Conservation (phyloP, 306 rosid species). For the Bauhinia variegata region DNA sequence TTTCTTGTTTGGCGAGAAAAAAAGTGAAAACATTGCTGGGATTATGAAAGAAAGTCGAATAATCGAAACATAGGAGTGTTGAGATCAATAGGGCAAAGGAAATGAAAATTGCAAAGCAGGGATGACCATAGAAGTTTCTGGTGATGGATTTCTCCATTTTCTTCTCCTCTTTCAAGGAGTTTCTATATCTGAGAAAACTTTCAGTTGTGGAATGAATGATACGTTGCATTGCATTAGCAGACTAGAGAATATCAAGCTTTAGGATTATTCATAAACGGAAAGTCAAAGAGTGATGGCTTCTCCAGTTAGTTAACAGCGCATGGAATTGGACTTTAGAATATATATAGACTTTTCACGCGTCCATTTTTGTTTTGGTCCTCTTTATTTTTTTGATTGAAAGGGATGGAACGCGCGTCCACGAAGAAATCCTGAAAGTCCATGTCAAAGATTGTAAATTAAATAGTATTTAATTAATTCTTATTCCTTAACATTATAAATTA, state of each 20-base stretch:
- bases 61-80: slow-evolving; percentile 48
- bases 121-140: slow-evolving; percentile 41
- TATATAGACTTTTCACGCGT: too few relatives aligned
- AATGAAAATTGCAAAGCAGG: slow-evolving; percentile 51
- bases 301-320: too few relatives aligned
- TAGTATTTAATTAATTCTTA: too few relatives aligned
- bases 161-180: background rate
- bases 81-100: slow-evolving; percentile 45
- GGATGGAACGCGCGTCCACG: too few relatives aligned
- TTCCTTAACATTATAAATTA: too few relatives aligned
- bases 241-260: background rate
- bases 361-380: too few relatives aligned
- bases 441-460: too few relatives aligned
- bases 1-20: slow-evolving; percentile 25
- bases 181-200: background rate
- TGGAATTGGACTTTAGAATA: too few relatives aligned
- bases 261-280: background rate
- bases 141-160: slow-evolving; percentile 47
- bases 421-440: too few relatives aligned
- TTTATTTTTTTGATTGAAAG: too few relatives aligned
- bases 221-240: background rate
- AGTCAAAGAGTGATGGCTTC: too few relatives aligned
- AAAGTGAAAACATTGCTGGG: slow-evolving; percentile 33
- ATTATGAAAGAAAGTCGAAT: slow-evolving; percentile 38
- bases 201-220: background rate